These are phyloP conservation scores for Stylosanthes scabra DNA, from an alignment of 331 rosid genomes.

Conservation along the genomic window DNA sequence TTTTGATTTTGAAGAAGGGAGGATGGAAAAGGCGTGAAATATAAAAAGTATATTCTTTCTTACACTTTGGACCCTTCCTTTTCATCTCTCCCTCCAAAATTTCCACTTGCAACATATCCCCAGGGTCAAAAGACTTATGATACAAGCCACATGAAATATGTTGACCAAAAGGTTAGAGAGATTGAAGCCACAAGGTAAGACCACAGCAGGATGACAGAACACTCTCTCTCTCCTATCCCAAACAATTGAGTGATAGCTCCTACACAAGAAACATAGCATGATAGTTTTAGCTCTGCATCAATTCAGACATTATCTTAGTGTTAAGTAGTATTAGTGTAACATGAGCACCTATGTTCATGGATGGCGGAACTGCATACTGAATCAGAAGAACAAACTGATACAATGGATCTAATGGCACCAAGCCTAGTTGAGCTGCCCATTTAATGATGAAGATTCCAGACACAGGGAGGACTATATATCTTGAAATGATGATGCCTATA, in stretches of 20 bases:
- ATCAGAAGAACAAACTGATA: slow-evolving; percentile 54
- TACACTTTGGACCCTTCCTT: too few species aligned
- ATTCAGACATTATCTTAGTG: neutral
- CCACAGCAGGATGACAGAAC: slow-evolving; percentile 54
- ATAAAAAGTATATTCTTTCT: too few species aligned
- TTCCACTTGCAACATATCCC: neutral
- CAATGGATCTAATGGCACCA: slow-evolving; percentile 54
- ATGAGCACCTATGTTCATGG: slow-evolving; percentile 50
- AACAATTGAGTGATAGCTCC: slow-evolving; percentile 55
- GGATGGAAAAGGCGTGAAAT: too few species aligned
- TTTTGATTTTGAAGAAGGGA: too few species aligned
- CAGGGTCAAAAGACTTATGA: neutral
- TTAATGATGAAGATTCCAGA: slow-evolving; percentile 47
- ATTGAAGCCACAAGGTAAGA: slow-evolving; percentile 49
- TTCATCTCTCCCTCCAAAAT: too few species aligned
- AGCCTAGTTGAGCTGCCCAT: slow-evolving; percentile 52
- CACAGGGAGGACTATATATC: slow-evolving; percentile 52
- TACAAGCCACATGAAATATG: slow-evolving; percentile 54
- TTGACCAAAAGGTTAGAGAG: slow-evolving; percentile 57
- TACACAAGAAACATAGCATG: slow-evolving; percentile 13
- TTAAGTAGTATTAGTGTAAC: neutral
- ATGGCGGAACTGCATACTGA: slow-evolving; percentile 54
- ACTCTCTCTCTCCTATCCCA: slow-evolving; percentile 49
- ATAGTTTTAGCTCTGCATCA: neutral
- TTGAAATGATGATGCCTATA: slow-evolving; percentile 46